phyloP scores from a whole-genome alignment of 1,139 yeast species.

The Magnusiomyces fungicola region DNA sequence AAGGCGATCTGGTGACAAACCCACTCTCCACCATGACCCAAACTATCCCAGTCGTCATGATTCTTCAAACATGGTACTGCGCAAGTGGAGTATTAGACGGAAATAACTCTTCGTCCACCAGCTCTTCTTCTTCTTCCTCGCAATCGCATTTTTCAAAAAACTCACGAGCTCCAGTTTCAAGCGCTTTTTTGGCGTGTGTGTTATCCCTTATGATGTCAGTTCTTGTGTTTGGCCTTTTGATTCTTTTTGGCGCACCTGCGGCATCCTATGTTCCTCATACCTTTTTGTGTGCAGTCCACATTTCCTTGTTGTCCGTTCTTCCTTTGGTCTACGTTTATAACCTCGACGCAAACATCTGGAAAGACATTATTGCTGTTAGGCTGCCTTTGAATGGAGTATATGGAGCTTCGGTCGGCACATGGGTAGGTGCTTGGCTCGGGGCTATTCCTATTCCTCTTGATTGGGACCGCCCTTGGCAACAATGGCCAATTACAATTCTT shows the following conservation, averaged over 20 bases:
- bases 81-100: constrained; percentile 21
- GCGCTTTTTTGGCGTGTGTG: constrained; percentile 30
- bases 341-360: constrained; percentile 45
- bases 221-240: constrained; percentile 45
- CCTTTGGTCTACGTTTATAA: constrained; percentile 60
- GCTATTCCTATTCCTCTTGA: constrained; percentile 91
- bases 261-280: constrained; percentile 52
- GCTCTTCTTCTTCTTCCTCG: constrained; percentile 6
- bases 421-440: constrained; percentile 85
- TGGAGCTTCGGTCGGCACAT: constrained; percentile 43
- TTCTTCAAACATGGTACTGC: constrained; percentile 25
- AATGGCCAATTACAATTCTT: constrained; percentile 89
- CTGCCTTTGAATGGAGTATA: constrained; percentile 29
- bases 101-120: constrained; percentile 3
- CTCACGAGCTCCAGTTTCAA: constrained; percentile 17
- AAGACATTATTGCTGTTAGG: constrained; percentile 33
- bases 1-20: constrained; percentile 15
- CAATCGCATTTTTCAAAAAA: background rate
- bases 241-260: constrained; percentile 86
- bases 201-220: constrained; percentile 41
- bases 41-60: constrained; percentile 20
- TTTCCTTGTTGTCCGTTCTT: constrained; percentile 52
- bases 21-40: constrained; percentile 23
- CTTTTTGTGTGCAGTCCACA: constrained; percentile 54
- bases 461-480: constrained; percentile 98